Percentiles rank a stretch among this genome's conserved stretches.
Evolutionary conservation across 2,329 filamentous ascomycete genomes (phyloP).

Genomic region (Pseudogymnoascus sp.): DNA sequence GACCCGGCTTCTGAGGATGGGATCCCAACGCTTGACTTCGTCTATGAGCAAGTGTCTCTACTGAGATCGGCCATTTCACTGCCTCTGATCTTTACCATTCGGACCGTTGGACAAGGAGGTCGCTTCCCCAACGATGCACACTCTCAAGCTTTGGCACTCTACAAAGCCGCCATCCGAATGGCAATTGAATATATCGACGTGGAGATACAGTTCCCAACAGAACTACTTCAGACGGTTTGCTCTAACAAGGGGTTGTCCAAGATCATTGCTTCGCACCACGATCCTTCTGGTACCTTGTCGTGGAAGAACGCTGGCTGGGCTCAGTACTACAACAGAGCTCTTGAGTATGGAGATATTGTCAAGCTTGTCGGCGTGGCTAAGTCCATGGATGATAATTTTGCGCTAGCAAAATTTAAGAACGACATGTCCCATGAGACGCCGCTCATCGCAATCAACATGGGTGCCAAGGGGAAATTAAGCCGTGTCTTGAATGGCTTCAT

Average conservation of each 20-base stretch:
- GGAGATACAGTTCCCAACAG: conserved; percentile 77
- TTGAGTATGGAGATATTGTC: conserved; percentile 87
- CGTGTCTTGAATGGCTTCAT: conserved; percentile 87
- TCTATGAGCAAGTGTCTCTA: conserved; percentile 73
- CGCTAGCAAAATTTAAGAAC: conserved; percentile 71
- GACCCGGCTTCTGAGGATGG: conserved; percentile 51
- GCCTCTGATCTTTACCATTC: conserved; percentile 87
- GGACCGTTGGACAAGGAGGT: conserved; percentile 80
- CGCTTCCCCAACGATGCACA: conserved; percentile 72
- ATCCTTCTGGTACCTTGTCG: conserved; percentile 68
- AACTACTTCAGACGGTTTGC: conserved; percentile 63
- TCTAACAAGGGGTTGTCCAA: conserved; percentile 62
- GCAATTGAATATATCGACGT: conserved; percentile 90
- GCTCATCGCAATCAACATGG: conserved; percentile 95
- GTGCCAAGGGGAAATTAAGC: conserved; percentile 75
- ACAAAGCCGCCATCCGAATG: conserved; percentile 69
- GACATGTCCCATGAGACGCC: conserved; percentile 74
- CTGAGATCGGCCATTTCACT: conserved; percentile 65
- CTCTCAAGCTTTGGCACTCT: conserved; percentile 66
- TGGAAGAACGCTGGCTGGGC: conserved; percentile 95
- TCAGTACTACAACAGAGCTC: conserved; percentile 77
- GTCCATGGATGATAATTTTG: conserved; percentile 76
- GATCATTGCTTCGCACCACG: conserved; percentile 94
- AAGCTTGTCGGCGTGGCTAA: conserved; percentile 84
- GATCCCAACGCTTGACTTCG: conserved; percentile 62